Base-by-base conservation (phyloP, 2,329 filamentous ascomycete genomes). In the Westerdykella sp. region DNA sequence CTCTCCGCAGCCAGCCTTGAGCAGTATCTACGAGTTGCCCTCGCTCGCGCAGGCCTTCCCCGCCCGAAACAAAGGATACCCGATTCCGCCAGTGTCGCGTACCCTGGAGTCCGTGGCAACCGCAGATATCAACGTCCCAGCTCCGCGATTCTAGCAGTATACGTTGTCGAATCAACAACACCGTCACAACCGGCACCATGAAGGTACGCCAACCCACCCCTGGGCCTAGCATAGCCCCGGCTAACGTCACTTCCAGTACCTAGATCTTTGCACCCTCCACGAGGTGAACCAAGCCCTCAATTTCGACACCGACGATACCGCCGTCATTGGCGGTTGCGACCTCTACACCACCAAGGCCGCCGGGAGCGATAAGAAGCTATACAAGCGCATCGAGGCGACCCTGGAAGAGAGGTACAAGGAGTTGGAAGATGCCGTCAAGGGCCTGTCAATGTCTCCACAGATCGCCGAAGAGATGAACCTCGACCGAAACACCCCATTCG, bases 281-380 rank as follows among this genome's bases (percentile, higher is more conserved):
- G 82, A 85, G 67, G 86, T 97, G 54, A 91, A 89, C 48, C 85
- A 85, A 71, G 87, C 91, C 50, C 81, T 98, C 63, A 97, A 95
- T 66, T 97, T 97, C 74, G 87, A 93, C 60, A 96, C 91, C 1
- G 81, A 86, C 40, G 91, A 97, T 65, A 90, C 88, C 63, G 87
- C 91, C 55, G 85, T 98, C 47, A 84, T 89, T 22, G 93, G 93
- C 57, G 87, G 87, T 52, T 97, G 91, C 75, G 93, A 98, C 68
- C 78, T 97, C 14, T 98, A 96, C 74, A 97, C 91, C 9, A 96
- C 90, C 21, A 98, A 98, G 70, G 90, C 93, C 23, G 89, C 91
- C 43, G 89, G 90, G 37, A 84, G 84, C 50, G 93, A 98, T 67
- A 96, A 96, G 78, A 97, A 97, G 65, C 76, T 98, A 7, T 96